Percentiles rank a stretch among this genome's conserved stretches.
Evolutionary conservation across 2,329 filamentous ascomycete genomes (phyloP).

Genomic region (Coniochaeta sp.): DNA sequence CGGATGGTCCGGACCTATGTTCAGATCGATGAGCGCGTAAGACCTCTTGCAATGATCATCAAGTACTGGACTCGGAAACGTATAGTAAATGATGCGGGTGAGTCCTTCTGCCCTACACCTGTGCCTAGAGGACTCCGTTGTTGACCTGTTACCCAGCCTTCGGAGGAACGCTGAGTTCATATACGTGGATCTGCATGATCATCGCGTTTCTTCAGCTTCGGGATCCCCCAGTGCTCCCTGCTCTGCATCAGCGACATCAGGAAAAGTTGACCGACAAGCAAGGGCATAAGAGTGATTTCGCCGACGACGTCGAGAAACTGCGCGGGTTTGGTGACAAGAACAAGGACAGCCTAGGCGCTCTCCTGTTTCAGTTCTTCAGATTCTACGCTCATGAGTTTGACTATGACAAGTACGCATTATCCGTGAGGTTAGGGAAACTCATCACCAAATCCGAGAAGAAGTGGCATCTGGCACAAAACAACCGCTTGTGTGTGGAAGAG

Average conservation of each 20-base stretch:
- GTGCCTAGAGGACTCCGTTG: neutral
- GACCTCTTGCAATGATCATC: constrained; percentile 90
- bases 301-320: constrained; percentile 73
- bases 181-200: constrained; percentile 98
- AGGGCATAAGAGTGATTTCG: constrained; percentile 68
- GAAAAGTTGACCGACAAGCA: constrained; percentile 53
- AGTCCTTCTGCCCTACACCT: constrained; percentile 24
- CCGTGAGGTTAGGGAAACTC: constrained; percentile 72
- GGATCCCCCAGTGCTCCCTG: constrained; percentile 74
- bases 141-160: constrained; percentile 50
- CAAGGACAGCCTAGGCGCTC: constrained; percentile 70
- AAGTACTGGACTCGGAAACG: constrained; percentile 95
- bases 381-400: constrained; percentile 92
- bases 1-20: constrained; percentile 98
- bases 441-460: constrained; percentile 79
- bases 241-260: constrained; percentile 64
- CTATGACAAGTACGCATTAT: constrained; percentile 77
- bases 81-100: constrained; percentile 93
- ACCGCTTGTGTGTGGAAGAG: constrained; percentile 89
- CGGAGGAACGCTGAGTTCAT: constrained; percentile 91
- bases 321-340: constrained; percentile 70
- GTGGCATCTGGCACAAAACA: constrained; percentile 75
- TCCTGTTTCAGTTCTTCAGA: constrained; percentile 94
- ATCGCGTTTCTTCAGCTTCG: constrained; percentile 91
- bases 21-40: constrained; percentile 81